Evolutionary conservation across 441 rosid species (phyloP), one percentile per base, ranked within the genome.

Genomic region (Populus trichocarpa): DNA sequence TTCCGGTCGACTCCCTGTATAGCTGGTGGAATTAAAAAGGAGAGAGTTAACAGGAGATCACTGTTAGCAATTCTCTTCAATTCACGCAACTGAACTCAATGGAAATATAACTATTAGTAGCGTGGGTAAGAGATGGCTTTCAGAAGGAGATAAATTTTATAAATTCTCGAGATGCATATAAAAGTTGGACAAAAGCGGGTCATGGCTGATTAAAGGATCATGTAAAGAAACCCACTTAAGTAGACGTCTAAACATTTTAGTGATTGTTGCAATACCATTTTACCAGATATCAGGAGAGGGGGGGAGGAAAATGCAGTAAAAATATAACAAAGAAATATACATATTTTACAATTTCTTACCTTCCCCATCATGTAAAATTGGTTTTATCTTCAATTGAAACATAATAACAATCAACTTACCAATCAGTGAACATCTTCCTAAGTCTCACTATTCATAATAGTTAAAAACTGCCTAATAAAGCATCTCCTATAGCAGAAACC

Each of bases 1-100:
- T 93, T 1, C 98, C 97, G 1, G 89, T 90, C 16, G 97, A 89
- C 80, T 93, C 97, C 87, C 95, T 85, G 76, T 81, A 78, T 38
- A 85, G 85, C 96, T 89, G 73, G 70, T 2, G 10, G 28, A 28
- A 28, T 28, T 28, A 28, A 28, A 28, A 28, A 28, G 2, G 30
- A 28, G 30, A 2, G 30, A 28, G 30, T 28, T 28, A 28, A 28
- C 30, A 28, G 30, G 30, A 28, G 30, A 28, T 28, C 30, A 28
- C 2, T 28, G 30, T 28, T 28, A 28, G 30, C 30, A 28, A 28
- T 28, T 28, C 30, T 28, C 40, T 11, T 72, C 11, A 30, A 61
- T 28, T 12, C 61, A 16, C 0, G 22, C 8, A 53, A 53, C n/a
- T 53, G 61, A 16, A 53, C n/a, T 16, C 3, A 0, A 18, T 53